Percentiles rank a stretch among this genome's conserved stretches.
Conservation (phyloP, 805 yeast species). For the Candida andamanensis region DNA sequence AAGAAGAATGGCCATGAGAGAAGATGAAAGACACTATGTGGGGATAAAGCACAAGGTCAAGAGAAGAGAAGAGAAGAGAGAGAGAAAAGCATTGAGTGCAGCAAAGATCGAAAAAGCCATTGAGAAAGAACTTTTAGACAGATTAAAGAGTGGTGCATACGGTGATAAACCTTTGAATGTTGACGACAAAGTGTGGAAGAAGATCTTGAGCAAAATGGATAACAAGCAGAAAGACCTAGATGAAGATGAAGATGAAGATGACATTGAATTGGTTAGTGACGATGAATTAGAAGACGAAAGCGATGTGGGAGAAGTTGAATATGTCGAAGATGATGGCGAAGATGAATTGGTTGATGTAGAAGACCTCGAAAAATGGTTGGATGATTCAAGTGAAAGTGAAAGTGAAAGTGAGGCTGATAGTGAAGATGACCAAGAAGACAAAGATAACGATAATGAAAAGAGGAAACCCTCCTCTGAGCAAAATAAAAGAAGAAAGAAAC, state of each 20-base stretch:
- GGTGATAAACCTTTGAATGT: constrained; percentile 98
- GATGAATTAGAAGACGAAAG: constrained; percentile 33
- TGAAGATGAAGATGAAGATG: constrained; percentile 49
- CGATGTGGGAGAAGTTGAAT: constrained; percentile 75
- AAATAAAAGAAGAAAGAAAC: constrained; percentile 21
- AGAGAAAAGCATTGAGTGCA: constrained; percentile 93
- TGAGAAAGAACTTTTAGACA: constrained; percentile 89
- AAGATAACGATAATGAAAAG: constrained; percentile 27
- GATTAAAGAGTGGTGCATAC: constrained; percentile 95
- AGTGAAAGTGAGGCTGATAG: constrained; percentile 33
- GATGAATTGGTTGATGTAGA: constrained; percentile 90
- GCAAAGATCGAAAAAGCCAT: constrained; percentile 96
- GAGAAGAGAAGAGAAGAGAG: constrained; percentile 91
- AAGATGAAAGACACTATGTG: constrained; percentile 89
- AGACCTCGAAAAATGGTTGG: constrained; percentile 87
- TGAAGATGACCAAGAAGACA: constrained; percentile 34
- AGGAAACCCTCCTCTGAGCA: constrained; percentile 41
- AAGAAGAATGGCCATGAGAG: constrained; percentile 84
- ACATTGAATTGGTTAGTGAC: constrained; percentile 42
- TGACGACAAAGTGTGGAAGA: constrained; percentile 93
- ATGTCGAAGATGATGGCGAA: constrained; percentile 86
- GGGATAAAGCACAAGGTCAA: constrained; percentile 91
- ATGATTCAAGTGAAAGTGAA: constrained; percentile 30
- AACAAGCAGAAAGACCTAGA: constrained; percentile 66
- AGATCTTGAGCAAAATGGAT: constrained; percentile 70